Base-by-base conservation (phyloP, 345 rosid species). In the Citrus reticulata region DNA sequence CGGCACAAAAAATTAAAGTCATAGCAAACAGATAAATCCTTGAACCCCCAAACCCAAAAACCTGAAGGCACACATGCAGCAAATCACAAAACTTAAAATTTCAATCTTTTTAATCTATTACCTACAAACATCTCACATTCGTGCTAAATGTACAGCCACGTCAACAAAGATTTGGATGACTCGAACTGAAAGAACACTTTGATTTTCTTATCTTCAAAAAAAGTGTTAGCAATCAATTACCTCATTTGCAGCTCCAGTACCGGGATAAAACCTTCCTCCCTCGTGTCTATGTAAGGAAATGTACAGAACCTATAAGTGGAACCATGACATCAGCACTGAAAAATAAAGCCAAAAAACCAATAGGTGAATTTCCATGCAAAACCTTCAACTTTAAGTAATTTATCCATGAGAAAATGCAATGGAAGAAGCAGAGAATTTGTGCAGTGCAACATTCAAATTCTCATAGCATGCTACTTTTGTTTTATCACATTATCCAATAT, bases 271-370 rank as follows among this genome's bases (percentile, higher is more conserved):
- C 73, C 76, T 88, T 64, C 97, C 98, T 58, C 91, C 95, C 85
- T 96, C 98, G 40, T 93, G 98, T 81, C 99, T 90, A 81, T 96
- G 99, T 81, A 96, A 81, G 70, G 99, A 96, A 73, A 94, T 78
- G 81, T 96, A 96, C 84, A 94, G 83, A 64, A 96, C 98, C 99
- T 96, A 85, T 22, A 77, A 49, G 57, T 68, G 55, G 57, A 71
- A 72, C 60, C 68, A 39, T 29, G 54, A 61, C 69, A 73, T 65
- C 73, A 68, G 72, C 42, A 58, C 30, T 7, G 54, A 54, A 57
- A 59, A 49, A 46, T 30, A 78, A 72, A 76, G 6, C 9, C n/a
- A 51, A 51, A 70, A 55, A 8, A 25, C 76, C 49, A 76, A 39
- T 2, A 32, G 37, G 37, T 40, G 25, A 35, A 76, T 29, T 63